Percentiles rank a stretch among this genome's conserved stretches.
Conservation (phyloP, 768 basidiomycete species). For the Leccinum variicolor region DNA sequence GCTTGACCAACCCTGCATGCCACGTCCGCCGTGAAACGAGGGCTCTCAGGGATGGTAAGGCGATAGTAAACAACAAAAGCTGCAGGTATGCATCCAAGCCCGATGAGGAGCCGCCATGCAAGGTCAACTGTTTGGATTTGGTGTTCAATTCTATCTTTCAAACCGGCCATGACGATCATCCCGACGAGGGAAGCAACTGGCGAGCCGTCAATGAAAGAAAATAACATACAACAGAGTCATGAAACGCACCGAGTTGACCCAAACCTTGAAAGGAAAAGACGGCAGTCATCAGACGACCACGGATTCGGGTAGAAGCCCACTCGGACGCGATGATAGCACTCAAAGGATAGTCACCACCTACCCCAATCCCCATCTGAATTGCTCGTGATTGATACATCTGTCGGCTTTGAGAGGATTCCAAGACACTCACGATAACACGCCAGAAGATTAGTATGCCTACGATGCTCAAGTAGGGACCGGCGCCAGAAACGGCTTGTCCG, state of each 20-base stretch:
- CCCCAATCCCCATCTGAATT: conserved; percentile 66
- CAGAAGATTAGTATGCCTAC: conserved; percentile 73
- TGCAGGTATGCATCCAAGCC: conserved; percentile 78
- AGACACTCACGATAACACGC: conserved; percentile 57
- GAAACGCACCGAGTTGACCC: conserved; percentile 66
- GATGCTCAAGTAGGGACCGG: conserved; percentile 58
- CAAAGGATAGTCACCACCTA: conserved; percentile 85
- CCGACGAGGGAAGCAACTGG: conserved; percentile 63
- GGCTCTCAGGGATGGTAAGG: conserved; percentile 85
- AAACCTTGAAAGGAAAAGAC: conserved; percentile 85
- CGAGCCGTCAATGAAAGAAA: background rate
- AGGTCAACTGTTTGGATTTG: conserved; percentile 55
- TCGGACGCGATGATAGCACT: conserved; percentile 84
- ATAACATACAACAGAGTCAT: background rate
- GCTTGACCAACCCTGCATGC: conserved; percentile 74
- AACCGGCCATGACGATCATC: conserved; percentile 58
- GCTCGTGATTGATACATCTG: conserved; percentile 28
- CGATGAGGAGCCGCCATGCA: conserved; percentile 83
- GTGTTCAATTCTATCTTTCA: conserved; percentile 48
- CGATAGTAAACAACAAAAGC: conserved; percentile 82
- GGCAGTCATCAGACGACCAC: conserved; percentile 83
- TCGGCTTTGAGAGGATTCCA: background rate
- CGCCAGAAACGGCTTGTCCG: conserved; percentile 71
- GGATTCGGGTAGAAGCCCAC: conserved; percentile 68
- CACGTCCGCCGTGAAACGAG: conserved; percentile 89